Conservation (phyloP, 2,329 filamentous ascomycete species). For the Nemania sp. region DNA sequence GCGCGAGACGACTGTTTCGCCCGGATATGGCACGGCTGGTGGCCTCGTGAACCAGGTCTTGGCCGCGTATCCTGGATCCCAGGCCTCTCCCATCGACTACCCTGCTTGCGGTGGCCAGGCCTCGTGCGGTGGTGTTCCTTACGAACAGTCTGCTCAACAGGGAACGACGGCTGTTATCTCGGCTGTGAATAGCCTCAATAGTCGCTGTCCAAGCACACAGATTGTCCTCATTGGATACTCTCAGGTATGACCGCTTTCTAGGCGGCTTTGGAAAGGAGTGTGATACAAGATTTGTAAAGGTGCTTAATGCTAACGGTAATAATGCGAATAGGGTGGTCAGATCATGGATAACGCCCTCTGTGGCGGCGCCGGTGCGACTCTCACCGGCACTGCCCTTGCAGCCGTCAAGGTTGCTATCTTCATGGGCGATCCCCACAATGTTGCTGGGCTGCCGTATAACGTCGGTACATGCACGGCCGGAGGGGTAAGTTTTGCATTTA, state of each 20-base stretch:
- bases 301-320: slow-evolving; percentile 12
- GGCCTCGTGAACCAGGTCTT: slow-evolving; percentile 44
- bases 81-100: slow-evolving; percentile 61
- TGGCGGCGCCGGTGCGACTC: slow-evolving; percentile 63
- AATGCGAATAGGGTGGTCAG: slow-evolving; percentile 64
- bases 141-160: slow-evolving; percentile 65
- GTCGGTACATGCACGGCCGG: slow-evolving; percentile 69
- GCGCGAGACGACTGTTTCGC: slow-evolving; percentile 37
- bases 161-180: slow-evolving; percentile 67
- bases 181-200: slow-evolving; percentile 67
- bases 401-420: slow-evolving; percentile 72
- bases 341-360: slow-evolving; percentile 73
- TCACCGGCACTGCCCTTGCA: slow-evolving; percentile 59
- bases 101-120: slow-evolving; percentile 70
- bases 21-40: slow-evolving; percentile 36
- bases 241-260: slow-evolving; percentile 52
- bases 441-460: slow-evolving; percentile 67
- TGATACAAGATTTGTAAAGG: background rate
- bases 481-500: slow-evolving; percentile 62
- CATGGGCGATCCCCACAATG: slow-evolving; percentile 71
- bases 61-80: slow-evolving; percentile 53
- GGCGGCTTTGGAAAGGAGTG: too few species aligned
- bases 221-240: slow-evolving; percentile 73
- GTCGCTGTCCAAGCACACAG: slow-evolving; percentile 66
- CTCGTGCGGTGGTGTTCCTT: slow-evolving; percentile 66